Evolutionary conservation across 1,284 basidiomycete species (phyloP).

Genomic region (Neolentinus lepideus): DNA sequence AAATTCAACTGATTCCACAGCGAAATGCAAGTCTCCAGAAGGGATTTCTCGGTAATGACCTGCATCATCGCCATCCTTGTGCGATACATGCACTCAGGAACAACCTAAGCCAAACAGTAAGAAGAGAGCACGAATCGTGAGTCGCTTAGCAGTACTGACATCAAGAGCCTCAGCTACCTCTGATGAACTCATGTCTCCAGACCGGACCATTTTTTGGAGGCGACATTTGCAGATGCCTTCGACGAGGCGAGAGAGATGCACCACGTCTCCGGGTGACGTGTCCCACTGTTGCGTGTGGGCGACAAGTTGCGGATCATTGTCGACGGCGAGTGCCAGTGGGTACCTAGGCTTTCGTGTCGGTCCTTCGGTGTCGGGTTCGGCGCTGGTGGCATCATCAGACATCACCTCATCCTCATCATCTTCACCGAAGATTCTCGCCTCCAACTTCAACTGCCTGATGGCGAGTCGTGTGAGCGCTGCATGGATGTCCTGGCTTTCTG

Average conservation of each 20-base stretch:
- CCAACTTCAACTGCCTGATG: slow-evolving; percentile 4
- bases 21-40: slow-evolving; percentile 36
- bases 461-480: slow-evolving; percentile 3
- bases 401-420: neutral
- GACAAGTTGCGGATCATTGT: too few species aligned
- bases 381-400: neutral
- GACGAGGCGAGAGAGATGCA: too few species aligned
- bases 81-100: slow-evolving; percentile 16
- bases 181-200: neutral
- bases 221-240: neutral
- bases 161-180: neutral
- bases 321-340: too few species aligned
- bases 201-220: neutral
- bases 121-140: neutral
- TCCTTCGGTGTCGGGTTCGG: neutral
- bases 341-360: neutral
- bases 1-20: slow-evolving; percentile 17
- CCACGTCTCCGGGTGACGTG: too few species aligned
- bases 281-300: too few species aligned
- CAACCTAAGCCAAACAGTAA: slow-evolving; percentile 3
- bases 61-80: slow-evolving; percentile 31
- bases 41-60: slow-evolving; percentile 31
- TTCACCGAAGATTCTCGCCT: slow-evolving; percentile 1
- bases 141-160: neutral
- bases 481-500: slow-evolving; percentile 1